Percentiles rank a stretch among this genome's conserved stretches.
Evolutionary conservation across 208 protist species (phyloP).

Genomic region (Crithidia fasciculata): DNA sequence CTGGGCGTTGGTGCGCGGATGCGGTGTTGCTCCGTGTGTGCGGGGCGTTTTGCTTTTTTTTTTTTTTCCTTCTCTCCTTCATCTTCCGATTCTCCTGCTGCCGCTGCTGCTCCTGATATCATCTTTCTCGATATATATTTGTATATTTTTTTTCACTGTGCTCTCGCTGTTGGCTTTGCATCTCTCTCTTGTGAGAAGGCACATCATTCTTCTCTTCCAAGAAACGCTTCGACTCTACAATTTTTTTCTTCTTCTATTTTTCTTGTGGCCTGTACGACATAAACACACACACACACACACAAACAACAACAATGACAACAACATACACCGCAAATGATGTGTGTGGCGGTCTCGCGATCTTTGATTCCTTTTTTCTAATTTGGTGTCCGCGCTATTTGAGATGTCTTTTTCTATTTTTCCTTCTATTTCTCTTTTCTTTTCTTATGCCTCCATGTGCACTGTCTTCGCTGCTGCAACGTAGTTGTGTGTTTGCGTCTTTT

Average conservation of each 20-base stretch:
- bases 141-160: too few relatives aligned
- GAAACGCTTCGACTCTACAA: neutral
- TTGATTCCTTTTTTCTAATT: neutral
- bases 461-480: neutral
- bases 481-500: neutral
- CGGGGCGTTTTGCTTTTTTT: slow-evolving; percentile 4
- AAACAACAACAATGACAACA: neutral
- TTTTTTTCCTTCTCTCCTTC: neutral
- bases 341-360: neutral
- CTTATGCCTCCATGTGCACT: too few relatives aligned
- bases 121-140: too few relatives aligned
- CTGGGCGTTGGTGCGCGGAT: slow-evolving; percentile 15
- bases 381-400: neutral
- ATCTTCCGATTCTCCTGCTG: too few relatives aligned
- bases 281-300: neutral
- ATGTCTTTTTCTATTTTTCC: neutral
- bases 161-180: too few relatives aligned
- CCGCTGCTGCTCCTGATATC: too few relatives aligned
- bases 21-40: slow-evolving; percentile 8
- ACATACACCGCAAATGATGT: neutral
- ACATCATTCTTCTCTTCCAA: neutral
- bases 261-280: slow-evolving; percentile 4
- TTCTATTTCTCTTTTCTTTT: neutral
- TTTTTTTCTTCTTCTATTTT: slow-evolving; percentile 10
- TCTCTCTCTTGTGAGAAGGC: too few relatives aligned